phyloP scores from a whole-genome alignment of 2,329 filamentous ascomycete species.

The Beauveria brongniartii region DNA sequence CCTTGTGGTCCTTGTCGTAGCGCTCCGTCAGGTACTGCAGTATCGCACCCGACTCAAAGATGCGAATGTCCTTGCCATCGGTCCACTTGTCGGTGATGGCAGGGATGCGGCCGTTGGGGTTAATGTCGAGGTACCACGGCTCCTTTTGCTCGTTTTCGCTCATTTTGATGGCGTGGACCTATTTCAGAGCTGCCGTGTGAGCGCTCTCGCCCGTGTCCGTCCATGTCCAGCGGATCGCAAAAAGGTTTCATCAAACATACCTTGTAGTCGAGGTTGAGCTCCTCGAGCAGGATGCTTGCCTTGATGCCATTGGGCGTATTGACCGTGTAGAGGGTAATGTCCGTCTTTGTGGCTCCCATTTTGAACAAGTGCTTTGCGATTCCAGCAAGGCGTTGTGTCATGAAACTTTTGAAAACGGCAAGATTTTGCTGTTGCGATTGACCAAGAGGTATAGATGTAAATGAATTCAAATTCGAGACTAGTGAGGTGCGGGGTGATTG shows the following conservation, averaged over 20 bases:
- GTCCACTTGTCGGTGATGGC: slow-evolving; percentile 72
- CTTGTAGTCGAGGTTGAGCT: slow-evolving; percentile 77
- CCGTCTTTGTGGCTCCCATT: slow-evolving; percentile 32
- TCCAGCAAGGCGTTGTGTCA: slow-evolving; percentile 20
- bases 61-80: slow-evolving; percentile 62
- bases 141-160: slow-evolving; percentile 72
- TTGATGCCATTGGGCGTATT: slow-evolving; percentile 89
- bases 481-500: neutral
- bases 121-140: slow-evolving; percentile 83
- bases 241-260: slow-evolving; percentile 23
- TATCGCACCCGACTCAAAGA: slow-evolving; percentile 82
- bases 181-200: neutral
- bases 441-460: neutral
- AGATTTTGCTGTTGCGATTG: neutral
- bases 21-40: slow-evolving; percentile 75
- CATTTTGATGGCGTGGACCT: slow-evolving; percentile 59
- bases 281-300: slow-evolving; percentile 77
- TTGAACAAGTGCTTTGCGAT: slow-evolving; percentile 20
- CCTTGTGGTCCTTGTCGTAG: slow-evolving; percentile 75
- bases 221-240: too few relatives aligned
- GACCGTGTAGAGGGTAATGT: slow-evolving; percentile 75
- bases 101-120: slow-evolving; percentile 87
- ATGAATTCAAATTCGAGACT: neutral
- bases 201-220: too few relatives aligned
- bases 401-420: slow-evolving; percentile 1